Evolutionary conservation across 306 rosid genomes (phyloP).

Genomic region (Astragalus glycyphyllos): DNA sequence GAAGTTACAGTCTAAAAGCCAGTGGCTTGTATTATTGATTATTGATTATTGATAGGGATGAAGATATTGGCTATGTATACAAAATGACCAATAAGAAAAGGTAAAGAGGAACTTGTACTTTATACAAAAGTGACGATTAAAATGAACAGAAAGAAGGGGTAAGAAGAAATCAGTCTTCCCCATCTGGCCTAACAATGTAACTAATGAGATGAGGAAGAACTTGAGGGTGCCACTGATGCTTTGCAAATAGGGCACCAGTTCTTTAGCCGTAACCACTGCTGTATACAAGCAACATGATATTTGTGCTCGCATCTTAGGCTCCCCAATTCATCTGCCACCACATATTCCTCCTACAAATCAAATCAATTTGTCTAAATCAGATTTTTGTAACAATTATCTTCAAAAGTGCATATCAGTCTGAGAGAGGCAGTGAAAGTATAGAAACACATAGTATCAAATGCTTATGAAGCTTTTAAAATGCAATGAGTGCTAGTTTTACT

Average conservation of each 20-base stretch:
- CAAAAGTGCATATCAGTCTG: conserved; percentile 11
- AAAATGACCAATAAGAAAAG: conserved; percentile 50
- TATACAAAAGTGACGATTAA: conserved; percentile 47
- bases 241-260: conserved; percentile 99
- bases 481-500: background rate
- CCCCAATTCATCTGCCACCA: conserved; percentile 75
- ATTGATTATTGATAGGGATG: conserved; percentile 52
- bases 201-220: conserved; percentile 49
- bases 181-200: conserved; percentile 36
- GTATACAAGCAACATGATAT: conserved; percentile 73
- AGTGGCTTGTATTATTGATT: conserved; percentile 68
- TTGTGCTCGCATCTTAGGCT: conserved; percentile 74
- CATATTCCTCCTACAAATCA: conserved; percentile 79
- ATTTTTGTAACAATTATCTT: conserved; percentile 1
- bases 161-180: conserved; percentile 42
- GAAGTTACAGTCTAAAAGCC: conserved; percentile 47
- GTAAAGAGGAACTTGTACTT: conserved; percentile 44
- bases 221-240: conserved; percentile 59
- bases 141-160: conserved; percentile 27
- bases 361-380: conserved; percentile 18
- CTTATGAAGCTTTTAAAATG: background rate
- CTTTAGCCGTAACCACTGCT: conserved; percentile 88
- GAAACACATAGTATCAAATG: conserved; percentile 17
- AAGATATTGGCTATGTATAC: conserved; percentile 69
- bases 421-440: background rate